These are phyloP conservation scores for Sporobolomyces pararoseus DNA, from an alignment of 768 basidiomycete genomes.

Conservation along the genomic window DNA sequence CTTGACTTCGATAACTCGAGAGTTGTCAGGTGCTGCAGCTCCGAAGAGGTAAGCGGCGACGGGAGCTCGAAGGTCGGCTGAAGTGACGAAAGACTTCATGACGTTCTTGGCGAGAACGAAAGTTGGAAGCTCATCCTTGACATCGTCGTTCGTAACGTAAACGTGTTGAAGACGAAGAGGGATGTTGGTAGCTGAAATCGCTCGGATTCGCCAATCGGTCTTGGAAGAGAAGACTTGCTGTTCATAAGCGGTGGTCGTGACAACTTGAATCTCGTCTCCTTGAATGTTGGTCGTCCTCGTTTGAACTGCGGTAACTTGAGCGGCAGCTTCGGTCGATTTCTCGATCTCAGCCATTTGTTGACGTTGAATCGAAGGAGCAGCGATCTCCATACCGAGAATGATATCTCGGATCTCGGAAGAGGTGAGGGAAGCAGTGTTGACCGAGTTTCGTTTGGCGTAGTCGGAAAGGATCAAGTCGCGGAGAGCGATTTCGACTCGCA, in stretches of 20 bases:
- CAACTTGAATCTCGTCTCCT: slow-evolving; percentile 90
- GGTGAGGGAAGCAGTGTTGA: slow-evolving; percentile 95
- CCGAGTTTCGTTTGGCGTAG: slow-evolving; percentile 94
- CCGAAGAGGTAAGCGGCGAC: slow-evolving; percentile 93
- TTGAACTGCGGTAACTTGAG: slow-evolving; percentile 91
- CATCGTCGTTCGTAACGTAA: slow-evolving; percentile 98
- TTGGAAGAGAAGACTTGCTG: slow-evolving; percentile 98
- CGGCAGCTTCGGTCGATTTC: slow-evolving; percentile 89
- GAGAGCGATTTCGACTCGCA: slow-evolving; percentile 97
- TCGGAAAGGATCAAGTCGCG: slow-evolving; percentile 92
- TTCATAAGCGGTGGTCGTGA: slow-evolving; percentile 97
- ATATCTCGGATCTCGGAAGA: slow-evolving; percentile 96
- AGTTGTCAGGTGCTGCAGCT: slow-evolving; percentile 76
- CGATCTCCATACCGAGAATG: slow-evolving; percentile 98
- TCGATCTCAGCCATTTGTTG: slow-evolving; percentile 99
- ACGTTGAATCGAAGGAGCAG: slow-evolving; percentile 82
- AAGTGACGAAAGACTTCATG: slow-evolving; percentile 84
- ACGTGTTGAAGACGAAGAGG: slow-evolving; percentile 95
- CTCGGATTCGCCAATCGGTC: slow-evolving; percentile 98
- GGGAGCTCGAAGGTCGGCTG: slow-evolving; percentile 91
- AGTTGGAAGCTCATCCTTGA: slow-evolving; percentile 95
- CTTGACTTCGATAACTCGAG: slow-evolving; percentile 98
- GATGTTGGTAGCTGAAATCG: slow-evolving; percentile 93
- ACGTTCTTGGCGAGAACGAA: slow-evolving; percentile 98
- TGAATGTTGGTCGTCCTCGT: slow-evolving; percentile 98